A percentile compares a stretch with the other conserved stretches of the same genome.
phyloP scores from a whole-genome alignment of 345 rosid genomes.

The Garcia nutans region DNA sequence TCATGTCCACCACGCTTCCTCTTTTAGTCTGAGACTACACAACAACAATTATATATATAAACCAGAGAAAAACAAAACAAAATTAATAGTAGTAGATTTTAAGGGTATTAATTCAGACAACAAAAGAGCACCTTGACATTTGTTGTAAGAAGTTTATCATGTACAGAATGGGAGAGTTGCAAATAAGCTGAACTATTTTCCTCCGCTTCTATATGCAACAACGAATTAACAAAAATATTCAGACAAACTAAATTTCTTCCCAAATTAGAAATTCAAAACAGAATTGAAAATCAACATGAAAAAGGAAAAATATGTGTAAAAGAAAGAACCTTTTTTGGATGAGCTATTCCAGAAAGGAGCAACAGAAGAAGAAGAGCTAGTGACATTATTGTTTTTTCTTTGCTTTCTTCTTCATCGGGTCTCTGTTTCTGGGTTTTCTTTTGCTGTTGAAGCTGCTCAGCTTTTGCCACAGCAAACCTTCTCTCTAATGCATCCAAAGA shows the following conservation, averaged over 20 bases:
- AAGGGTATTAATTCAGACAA: not conserved
- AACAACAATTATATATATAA: not conserved
- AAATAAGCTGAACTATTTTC: slow-evolving; percentile 50
- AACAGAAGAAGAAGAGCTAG: slow-evolving; percentile 14
- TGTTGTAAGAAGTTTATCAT: slow-evolving; percentile 55
- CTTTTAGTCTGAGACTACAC: slow-evolving; percentile 52
- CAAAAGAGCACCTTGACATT: slow-evolving; percentile 42
- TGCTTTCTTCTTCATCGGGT: slow-evolving; percentile 13
- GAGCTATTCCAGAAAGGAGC: slow-evolving; percentile 22
- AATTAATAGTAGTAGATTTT: slow-evolving; percentile 3
- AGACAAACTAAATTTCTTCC: not conserved
- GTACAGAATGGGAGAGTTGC: slow-evolving; percentile 44
- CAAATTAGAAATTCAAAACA: not conserved
- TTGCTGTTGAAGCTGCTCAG: slow-evolving; percentile 52
- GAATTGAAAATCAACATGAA: not conserved
- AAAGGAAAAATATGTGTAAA: not conserved
- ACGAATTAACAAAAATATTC: not conserved
- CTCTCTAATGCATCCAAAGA: slow-evolving; percentile 60
- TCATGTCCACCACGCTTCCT: slow-evolving; percentile 52
- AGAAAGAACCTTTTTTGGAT: slow-evolving; percentile 36
- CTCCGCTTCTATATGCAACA: slow-evolving; percentile 41
- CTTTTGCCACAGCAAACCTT: slow-evolving; percentile 53
- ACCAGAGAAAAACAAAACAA: slow-evolving; percentile 3
- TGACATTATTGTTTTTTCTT: slow-evolving; percentile 7
- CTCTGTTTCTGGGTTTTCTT: slow-evolving; percentile 36